phyloP scores from a whole-genome alignment of 352 stramenopile genomes.

The Phytophthora boehmeriae region DNA sequence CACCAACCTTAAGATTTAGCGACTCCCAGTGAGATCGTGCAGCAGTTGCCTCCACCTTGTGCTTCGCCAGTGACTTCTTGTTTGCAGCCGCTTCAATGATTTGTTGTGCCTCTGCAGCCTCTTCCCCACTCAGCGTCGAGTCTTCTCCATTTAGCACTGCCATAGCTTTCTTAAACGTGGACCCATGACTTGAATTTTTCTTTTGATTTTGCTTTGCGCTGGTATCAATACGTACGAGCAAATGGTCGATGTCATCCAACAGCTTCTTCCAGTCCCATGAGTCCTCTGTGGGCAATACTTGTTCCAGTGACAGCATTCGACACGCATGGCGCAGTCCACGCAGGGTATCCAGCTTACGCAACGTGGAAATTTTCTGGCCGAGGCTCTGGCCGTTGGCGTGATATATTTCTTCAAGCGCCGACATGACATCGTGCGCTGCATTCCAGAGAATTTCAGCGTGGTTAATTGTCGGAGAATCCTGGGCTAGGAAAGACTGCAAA shows the following conservation, averaged over 20 bases:
- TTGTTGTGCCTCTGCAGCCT: conserved; percentile 31
- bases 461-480: conserved; percentile 91
- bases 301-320: conserved; percentile 69
- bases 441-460: conserved; percentile 95
- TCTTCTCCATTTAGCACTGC: conserved; percentile 17
- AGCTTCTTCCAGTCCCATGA: conserved; percentile 85
- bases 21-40: conserved; percentile 67
- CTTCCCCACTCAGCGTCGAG: conserved; percentile 25
- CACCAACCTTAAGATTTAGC: conserved; percentile 58
- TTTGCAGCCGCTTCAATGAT: conserved; percentile 34
- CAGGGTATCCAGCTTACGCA: conserved; percentile 72
- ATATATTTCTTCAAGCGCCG: conserved; percentile 81
- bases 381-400: conserved; percentile 56
- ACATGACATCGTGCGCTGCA: conserved; percentile 87
- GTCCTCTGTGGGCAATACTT: conserved; percentile 70
- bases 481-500: conserved; percentile 86
- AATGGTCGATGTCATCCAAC: conserved; percentile 72
- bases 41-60: conserved; percentile 27
- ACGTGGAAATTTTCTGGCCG: conserved; percentile 42
- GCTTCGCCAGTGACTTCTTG: conserved; percentile 28
- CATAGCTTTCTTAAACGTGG: conserved; percentile 31
- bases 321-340: conserved; percentile 67
- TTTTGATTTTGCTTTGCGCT: conserved; percentile 46
- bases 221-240: conserved; percentile 66
- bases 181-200: conserved; percentile 35